Evolutionary conservation across 2,329 filamentous ascomycete genomes (phyloP), one percentile per base, ranked within the genome.

Genomic region (Colletotrichum sublineola): DNA sequence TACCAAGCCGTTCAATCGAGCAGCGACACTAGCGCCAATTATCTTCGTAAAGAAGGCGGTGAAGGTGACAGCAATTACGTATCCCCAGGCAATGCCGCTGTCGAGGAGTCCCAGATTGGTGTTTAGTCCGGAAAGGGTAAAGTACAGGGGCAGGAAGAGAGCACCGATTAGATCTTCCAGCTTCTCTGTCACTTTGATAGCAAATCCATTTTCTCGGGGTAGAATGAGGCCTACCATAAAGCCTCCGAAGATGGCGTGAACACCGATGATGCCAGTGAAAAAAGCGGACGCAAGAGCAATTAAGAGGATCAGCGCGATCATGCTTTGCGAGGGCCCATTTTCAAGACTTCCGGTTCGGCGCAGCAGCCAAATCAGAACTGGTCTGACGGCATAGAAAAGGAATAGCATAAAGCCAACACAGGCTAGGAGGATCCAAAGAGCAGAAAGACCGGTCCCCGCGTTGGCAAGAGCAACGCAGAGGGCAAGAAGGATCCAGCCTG

Each of bases 401-500:
- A 97, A 92, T 0, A 97, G 79, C 29, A 92, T 87, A 83, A 93
- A 98, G 52, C 89, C 96, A 20, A 93, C 82, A 61, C 90, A 91
- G 33, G 91, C 90, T 15, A 98, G 87, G 7, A 98, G 84, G 7
- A 97, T 94, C 83, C 91, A 98, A 0, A 98, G 86, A 0, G 96
- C 95, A 0, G 94, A 92, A 29, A 98, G 81, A 0, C 96, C 96
- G 56, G 88, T 92, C 20, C 91, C 91, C 40, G 95, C 94, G 79
- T 98, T 98, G 77, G 97, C 95, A 36, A 98, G 87, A 0, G 96
- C 94, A 44, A 98, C 95, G 76, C 96, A 98, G 38, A 98, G 91
- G 0, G 96, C 96, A 33, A 98, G 90, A 20, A 98, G 86, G 75
- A 98, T 92, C 96, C 96, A 98, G 69, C 67, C 67, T 70, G 18